phyloP scores from a whole-genome alignment of 139 green algal genomes.

The Chara braunii region DNA sequence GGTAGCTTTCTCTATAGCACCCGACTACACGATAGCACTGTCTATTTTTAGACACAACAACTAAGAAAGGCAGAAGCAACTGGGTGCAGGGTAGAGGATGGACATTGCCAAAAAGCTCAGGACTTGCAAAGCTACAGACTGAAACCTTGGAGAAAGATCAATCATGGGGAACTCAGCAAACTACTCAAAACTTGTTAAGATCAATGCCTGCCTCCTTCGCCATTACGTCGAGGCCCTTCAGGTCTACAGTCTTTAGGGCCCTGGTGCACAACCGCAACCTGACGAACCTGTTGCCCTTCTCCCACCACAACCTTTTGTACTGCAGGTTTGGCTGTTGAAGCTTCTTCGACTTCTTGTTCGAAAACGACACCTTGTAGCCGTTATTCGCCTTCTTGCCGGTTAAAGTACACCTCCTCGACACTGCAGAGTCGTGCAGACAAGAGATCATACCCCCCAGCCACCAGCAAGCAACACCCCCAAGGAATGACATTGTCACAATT shows the following conservation, averaged over 20 bases:
- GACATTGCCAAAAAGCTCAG: too few species aligned
- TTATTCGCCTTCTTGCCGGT: constrained; percentile 96
- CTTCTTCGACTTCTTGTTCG: constrained; percentile 93
- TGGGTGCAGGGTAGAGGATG: too few species aligned
- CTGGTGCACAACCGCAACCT: constrained; percentile 59
- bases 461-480: too few species aligned
- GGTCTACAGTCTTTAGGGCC: constrained; percentile 60
- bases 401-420: constrained; percentile 64
- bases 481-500: too few species aligned
- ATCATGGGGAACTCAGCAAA: too few species aligned
- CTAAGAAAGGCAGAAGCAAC: too few species aligned
- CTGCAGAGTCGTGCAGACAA: neutral
- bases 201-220: constrained; percentile 72
- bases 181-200: constrained; percentile 40
- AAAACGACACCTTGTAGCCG: constrained; percentile 90
- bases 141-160: too few species aligned
- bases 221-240: constrained; percentile 80
- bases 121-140: too few species aligned
- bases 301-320: constrained; percentile 73
- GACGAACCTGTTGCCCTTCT: constrained; percentile 80
- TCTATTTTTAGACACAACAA: too few species aligned
- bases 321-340: constrained; percentile 92
- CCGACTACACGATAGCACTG: too few species aligned
- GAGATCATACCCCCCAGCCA: too few species aligned
- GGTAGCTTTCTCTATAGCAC: too few species aligned